phyloP scores from a whole-genome alignment of 768 basidiomycete genomes.

The Lactarius hengduanensis region DNA sequence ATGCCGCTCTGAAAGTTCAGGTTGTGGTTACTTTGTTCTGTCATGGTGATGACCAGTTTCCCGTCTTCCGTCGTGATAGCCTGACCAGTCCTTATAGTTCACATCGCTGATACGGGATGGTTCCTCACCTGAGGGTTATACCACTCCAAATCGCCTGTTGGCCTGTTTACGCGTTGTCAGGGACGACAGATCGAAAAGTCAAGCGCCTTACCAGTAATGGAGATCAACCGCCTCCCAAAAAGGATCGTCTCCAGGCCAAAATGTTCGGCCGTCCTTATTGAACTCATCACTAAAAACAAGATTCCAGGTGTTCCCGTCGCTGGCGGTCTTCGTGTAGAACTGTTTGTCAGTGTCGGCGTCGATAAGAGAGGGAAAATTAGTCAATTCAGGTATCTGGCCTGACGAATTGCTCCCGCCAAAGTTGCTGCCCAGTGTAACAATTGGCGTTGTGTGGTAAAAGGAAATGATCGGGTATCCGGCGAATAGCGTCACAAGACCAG shows the following conservation, averaged over 20 bases:
- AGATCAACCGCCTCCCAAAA: constrained; percentile 87
- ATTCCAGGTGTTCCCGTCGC: constrained; percentile 74
- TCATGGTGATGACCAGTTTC: constrained; percentile 77
- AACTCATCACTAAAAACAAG: constrained; percentile 91
- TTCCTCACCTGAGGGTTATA: constrained; percentile 64
- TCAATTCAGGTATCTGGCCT: constrained; percentile 82
- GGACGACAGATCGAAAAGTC: neutral
- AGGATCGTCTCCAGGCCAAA: constrained; percentile 78
- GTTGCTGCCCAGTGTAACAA: constrained; percentile 56
- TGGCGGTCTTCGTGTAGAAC: constrained; percentile 57
- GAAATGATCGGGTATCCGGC: constrained; percentile 85
- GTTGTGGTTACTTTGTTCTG: constrained; percentile 65
- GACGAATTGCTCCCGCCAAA: constrained; percentile 85
- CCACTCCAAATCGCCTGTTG: constrained; percentile 82
- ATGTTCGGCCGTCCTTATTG: constrained; percentile 68
- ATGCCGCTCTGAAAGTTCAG: constrained; percentile 81
- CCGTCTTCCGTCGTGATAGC: constrained; percentile 74
- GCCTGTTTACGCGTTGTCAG: constrained; percentile 34
- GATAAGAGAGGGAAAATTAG: constrained; percentile 65
- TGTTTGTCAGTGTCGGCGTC: constrained; percentile 71
- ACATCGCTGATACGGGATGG: constrained; percentile 4
- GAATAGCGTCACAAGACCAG: constrained; percentile 74
- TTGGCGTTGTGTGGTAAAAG: constrained; percentile 40
- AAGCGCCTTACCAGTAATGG: constrained; percentile 64
- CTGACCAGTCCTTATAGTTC: constrained; percentile 34